These are phyloP conservation scores for Berberis thunbergii DNA, from an alignment of 164 flowering plant genomes.

Conservation along the genomic window DNA sequence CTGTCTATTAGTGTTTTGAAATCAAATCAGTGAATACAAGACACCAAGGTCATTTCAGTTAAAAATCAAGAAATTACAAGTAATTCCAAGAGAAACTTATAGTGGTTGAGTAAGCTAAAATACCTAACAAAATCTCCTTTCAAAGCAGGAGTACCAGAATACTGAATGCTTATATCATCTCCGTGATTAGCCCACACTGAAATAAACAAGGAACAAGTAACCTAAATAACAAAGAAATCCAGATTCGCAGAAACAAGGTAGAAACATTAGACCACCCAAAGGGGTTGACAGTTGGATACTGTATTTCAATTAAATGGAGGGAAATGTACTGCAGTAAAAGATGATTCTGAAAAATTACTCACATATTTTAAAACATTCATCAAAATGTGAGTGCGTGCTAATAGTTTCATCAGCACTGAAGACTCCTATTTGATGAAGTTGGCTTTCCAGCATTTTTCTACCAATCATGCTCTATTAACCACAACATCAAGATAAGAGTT, in stretches of 20 bases:
- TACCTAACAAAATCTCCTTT: constrained; percentile 98
- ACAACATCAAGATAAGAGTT: neutral
- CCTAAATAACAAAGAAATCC: neutral
- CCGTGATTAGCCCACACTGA: constrained; percentile 99
- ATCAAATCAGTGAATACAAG: too few relatives aligned
- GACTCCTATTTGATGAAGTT: constrained; percentile 73
- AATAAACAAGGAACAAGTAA: constrained; percentile 7
- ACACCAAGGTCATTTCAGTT: too few relatives aligned
- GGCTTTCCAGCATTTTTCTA: constrained; percentile 70
- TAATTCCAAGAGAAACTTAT: too few relatives aligned
- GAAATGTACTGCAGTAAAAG: neutral
- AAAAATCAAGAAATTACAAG: too few relatives aligned
- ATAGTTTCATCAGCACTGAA: constrained; percentile 74
- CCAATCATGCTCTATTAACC: constrained; percentile 86
- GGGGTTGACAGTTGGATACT: too few relatives aligned
- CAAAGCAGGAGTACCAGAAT: constrained; percentile 95
- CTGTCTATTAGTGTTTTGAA: too few relatives aligned
- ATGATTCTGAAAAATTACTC: constrained; percentile 19
- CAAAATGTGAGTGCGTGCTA: constrained; percentile 58
- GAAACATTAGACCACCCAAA: too few relatives aligned
- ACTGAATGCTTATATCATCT: constrained; percentile 92
- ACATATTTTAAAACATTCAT: constrained; percentile 72
- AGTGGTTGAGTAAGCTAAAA: too few relatives aligned
- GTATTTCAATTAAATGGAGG: too few relatives aligned
- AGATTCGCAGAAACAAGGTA: neutral